A percentile compares a stretch with the other conserved stretches of the same genome.
These are phyloP conservation scores for Acarospora socialis DNA, from an alignment of 2,329 filamentous ascomycete genomes.

Conservation along the genomic window DNA sequence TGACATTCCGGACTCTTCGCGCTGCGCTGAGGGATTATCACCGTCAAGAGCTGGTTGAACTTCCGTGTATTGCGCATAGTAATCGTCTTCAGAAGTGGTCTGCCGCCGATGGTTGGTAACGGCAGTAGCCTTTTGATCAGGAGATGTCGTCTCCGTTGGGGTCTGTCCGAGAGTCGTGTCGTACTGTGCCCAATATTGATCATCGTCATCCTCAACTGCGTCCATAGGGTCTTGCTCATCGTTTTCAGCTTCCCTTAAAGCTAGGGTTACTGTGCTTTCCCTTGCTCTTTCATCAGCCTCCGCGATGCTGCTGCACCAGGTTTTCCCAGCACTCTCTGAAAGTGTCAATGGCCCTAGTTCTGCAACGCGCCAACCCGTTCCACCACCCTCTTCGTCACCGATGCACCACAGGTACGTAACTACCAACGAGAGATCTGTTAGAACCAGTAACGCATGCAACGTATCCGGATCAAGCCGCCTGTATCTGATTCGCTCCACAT, in stretches of 20 bases:
- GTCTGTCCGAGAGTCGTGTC: slow-evolving; percentile 41
- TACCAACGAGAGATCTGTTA: slow-evolving; percentile 40
- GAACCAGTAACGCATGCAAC: slow-evolving; percentile 38
- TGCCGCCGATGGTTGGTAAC: slow-evolving; percentile 18
- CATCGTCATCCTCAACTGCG: slow-evolving; percentile 45
- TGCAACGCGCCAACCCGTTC: slow-evolving; percentile 42
- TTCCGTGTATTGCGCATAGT: slow-evolving; percentile 46
- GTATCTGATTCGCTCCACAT: slow-evolving; percentile 41
- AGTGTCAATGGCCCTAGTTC: slow-evolving; percentile 40
- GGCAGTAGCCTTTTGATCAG: slow-evolving; percentile 17
- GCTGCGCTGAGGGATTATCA: slow-evolving; percentile 45
- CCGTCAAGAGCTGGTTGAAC: slow-evolving; percentile 51
- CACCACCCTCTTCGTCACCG: slow-evolving; percentile 37
- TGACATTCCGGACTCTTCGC: slow-evolving; percentile 32
- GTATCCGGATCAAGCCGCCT: slow-evolving; percentile 48
- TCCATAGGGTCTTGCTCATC: not conserved
- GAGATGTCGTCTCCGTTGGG: slow-evolving; percentile 28
- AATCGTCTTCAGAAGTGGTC: slow-evolving; percentile 39
- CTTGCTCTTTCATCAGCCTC: slow-evolving; percentile 42
- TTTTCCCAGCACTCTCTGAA: slow-evolving; percentile 27
- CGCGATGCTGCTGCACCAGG: slow-evolving; percentile 39
- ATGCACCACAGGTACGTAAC: slow-evolving; percentile 49
- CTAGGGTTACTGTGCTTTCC: no score
- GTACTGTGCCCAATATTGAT: slow-evolving; percentile 52
- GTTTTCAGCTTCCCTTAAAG: slow-evolving; percentile 23